Evolutionary conservation across 176 grass and related monocot genomes (phyloP).

Genomic region (Triticum monococcum): DNA sequence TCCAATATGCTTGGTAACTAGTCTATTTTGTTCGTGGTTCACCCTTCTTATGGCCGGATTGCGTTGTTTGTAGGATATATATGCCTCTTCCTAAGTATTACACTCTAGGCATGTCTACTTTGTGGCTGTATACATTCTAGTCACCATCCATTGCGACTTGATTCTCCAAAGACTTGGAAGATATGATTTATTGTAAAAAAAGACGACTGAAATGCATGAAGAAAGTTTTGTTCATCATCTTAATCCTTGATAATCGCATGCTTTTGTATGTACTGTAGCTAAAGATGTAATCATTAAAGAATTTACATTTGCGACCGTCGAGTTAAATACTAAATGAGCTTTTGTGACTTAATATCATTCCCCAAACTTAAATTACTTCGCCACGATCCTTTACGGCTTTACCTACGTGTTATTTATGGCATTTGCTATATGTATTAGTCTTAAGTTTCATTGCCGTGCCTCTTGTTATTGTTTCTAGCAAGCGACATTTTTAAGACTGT

Average conservation of each 20-base stretch:
- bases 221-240: background rate
- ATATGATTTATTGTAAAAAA: background rate
- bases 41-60: background rate
- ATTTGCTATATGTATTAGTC: background rate
- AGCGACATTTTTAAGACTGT: background rate
- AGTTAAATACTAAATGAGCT: background rate
- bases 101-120: background rate
- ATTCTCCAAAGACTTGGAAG: background rate
- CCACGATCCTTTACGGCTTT: background rate
- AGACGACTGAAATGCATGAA: background rate
- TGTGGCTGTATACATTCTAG: background rate
- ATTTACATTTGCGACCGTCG: background rate
- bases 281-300: background rate
- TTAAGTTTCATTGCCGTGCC: background rate
- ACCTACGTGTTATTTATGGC: background rate
- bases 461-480: background rate
- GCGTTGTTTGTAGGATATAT: background rate
- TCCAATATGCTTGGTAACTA: background rate
- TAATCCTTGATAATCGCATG: background rate
- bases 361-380: background rate
- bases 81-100: background rate
- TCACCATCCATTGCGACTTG: background rate
- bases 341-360: background rate
- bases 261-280: background rate
- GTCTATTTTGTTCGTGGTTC: background rate